These are phyloP conservation scores for Cercophora sp. DNA, from an alignment of 495 filamentous ascomycete species.

Conservation along the genomic window DNA sequence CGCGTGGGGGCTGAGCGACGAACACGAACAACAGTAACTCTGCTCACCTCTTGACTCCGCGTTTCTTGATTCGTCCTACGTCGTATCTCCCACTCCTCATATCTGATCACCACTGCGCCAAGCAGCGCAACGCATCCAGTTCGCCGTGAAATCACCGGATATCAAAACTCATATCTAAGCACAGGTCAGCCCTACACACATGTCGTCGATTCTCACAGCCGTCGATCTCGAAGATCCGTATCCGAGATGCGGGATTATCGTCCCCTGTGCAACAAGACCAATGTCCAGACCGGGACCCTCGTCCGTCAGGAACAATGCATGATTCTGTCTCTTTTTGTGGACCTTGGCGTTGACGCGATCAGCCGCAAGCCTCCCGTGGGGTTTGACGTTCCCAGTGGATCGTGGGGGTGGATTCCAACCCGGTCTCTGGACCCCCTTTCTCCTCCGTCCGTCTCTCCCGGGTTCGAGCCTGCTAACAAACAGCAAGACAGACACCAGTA, in stretches of 20 bases:
- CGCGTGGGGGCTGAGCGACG: background rate
- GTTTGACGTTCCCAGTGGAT: too few relatives aligned
- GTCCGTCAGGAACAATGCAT: background rate
- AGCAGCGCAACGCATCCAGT: too few relatives aligned
- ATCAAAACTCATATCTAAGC: background rate
- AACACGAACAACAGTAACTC: background rate
- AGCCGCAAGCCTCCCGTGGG: conserved; percentile 1
- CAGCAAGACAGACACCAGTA: too few relatives aligned
- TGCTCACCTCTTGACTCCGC: background rate
- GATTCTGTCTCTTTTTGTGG: background rate
- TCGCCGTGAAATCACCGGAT: background rate
- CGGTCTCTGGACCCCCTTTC: too few relatives aligned
- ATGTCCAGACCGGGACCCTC: background rate
- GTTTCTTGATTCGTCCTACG: background rate
- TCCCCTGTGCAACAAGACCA: background rate
- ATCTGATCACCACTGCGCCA: too few relatives aligned
- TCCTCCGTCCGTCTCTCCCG: background rate
- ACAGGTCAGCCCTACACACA: background rate
- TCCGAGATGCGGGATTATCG: background rate
- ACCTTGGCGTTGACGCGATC: conserved; percentile 15
- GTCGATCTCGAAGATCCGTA: background rate
- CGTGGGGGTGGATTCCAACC: too few relatives aligned
- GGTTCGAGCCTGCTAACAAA: too few relatives aligned
- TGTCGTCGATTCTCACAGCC: background rate
- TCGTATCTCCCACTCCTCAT: too few relatives aligned